These are phyloP conservation scores for Pseudopithomyces maydicus DNA, from an alignment of 2,329 filamentous ascomycete species.

Conservation along the genomic window DNA sequence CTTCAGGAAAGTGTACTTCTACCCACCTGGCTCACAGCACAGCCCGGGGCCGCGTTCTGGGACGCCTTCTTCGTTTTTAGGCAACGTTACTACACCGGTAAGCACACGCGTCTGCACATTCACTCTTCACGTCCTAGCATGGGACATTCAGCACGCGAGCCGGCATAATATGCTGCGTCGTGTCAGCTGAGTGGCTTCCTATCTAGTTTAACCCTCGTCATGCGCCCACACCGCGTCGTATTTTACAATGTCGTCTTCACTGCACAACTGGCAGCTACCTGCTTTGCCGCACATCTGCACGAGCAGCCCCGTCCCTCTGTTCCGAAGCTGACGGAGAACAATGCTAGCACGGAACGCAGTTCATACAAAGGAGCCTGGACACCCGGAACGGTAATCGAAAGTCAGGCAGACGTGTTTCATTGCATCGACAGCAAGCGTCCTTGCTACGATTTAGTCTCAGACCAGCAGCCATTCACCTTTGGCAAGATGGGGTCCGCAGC, in stretches of 20 bases:
- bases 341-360: constrained; percentile 34
- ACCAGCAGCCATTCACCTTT: constrained; percentile 14
- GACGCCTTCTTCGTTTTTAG: not conserved
- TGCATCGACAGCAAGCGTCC: not conserved
- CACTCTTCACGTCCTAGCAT: not conserved
- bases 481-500: constrained; percentile 37
- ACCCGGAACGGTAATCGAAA: constrained; percentile 1
- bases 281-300: not conserved
- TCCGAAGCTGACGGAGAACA: constrained; percentile 28
- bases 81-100: constrained; percentile 2
- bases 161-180: not conserved
- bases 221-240: not conserved
- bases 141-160: not conserved
- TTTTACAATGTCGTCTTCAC: not conserved
- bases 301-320: not conserved
- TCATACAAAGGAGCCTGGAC: constrained; percentile 27
- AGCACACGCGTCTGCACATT: not conserved
- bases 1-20: not conserved
- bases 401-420: not conserved
- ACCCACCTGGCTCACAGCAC: not conserved
- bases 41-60: constrained; percentile 1
- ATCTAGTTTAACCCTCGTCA: not conserved
- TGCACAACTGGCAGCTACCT: not conserved
- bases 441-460: not conserved
- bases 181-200: constrained; percentile 5